Evolutionary conservation across 2,329 filamentous ascomycete genomes (phyloP).

Genomic region (Alternaria metachromatica): DNA sequence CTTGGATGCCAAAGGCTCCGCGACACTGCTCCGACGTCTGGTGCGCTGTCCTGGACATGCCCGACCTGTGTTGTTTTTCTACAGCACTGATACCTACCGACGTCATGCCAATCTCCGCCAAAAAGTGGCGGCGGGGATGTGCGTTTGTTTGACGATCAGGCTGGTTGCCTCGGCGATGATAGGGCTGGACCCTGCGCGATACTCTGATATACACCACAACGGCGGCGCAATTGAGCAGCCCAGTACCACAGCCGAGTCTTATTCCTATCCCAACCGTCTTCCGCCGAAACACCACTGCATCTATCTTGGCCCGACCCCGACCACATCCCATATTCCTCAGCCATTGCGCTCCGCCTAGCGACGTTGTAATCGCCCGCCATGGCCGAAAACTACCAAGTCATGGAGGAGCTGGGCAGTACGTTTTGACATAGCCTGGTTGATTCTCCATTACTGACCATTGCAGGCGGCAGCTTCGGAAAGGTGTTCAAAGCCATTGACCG

Average conservation of each 20-base stretch:
- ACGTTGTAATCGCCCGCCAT: constrained; percentile 56
- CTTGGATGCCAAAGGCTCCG: background rate
- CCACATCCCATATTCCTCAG: constrained; percentile 19
- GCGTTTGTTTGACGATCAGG: constrained; percentile 30
- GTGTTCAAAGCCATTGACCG: constrained; percentile 97
- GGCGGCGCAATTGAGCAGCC: constrained; percentile 8
- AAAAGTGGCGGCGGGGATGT: constrained; percentile 26
- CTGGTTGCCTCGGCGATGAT: constrained; percentile 37
- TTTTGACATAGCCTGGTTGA: constrained; percentile 1
- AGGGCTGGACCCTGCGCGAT: constrained; percentile 19
- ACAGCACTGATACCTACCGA: constrained; percentile 1
- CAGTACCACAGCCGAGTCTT: constrained; percentile 22
- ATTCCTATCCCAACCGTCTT: constrained; percentile 37
- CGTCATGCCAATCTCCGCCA: constrained; percentile 13
- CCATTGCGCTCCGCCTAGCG: constrained; percentile 26
- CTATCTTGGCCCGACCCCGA: constrained; percentile 31
- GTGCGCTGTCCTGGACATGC: background rate
- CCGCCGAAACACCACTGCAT: constrained; percentile 32
- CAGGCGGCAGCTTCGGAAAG: constrained; percentile 92
- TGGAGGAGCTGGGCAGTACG: constrained; percentile 95
- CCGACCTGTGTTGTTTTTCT: constrained; percentile 3
- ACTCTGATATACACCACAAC: constrained; percentile 24
- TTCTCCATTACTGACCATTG: constrained; percentile 18
- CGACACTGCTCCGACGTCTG: background rate
- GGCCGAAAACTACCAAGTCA: constrained; percentile 88